These are phyloP conservation scores for Saturnispora diversa DNA, from an alignment of 805 yeast genomes.

Conservation along the genomic window DNA sequence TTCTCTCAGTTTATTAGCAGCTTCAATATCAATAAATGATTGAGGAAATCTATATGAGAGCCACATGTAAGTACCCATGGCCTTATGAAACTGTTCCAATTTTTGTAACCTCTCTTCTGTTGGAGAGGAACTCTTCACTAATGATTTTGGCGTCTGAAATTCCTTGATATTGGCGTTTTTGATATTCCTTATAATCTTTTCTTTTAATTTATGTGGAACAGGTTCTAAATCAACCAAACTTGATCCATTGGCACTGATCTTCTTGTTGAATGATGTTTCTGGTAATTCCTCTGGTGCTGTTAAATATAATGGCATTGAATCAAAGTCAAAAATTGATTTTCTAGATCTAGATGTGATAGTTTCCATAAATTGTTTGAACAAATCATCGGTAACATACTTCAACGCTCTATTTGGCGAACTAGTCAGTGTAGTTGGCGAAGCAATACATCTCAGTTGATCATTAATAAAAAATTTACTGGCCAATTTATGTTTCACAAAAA, in stretches of 20 bases:
- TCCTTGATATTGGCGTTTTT: constrained; percentile 15
- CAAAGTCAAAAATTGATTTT: constrained; percentile 46
- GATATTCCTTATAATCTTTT: constrained; percentile 13
- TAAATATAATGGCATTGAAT: constrained; percentile 26
- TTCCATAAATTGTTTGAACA: constrained; percentile 38
- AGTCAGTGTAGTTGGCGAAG: constrained; percentile 25
- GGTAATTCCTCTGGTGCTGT: constrained; percentile 18
- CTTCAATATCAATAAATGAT: constrained; percentile 64
- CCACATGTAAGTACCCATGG: constrained; percentile 72
- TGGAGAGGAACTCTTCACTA: constrained; percentile 20
- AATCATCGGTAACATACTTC: constrained; percentile 30
- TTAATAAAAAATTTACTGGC: constrained; percentile 22
- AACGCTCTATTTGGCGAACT: constrained; percentile 20
- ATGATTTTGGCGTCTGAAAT: constrained; percentile 15
- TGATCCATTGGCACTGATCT: constrained; percentile 13
- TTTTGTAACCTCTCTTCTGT: constrained; percentile 27
- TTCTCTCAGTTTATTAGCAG: constrained; percentile 62
- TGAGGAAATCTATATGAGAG: constrained; percentile 80
- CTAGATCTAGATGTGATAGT: constrained; percentile 51
- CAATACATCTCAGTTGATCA: constrained; percentile 33
- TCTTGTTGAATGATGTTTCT: constrained; percentile 11
- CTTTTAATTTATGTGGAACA: constrained; percentile 21
- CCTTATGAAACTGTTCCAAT: constrained; percentile 61
- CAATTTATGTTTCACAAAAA: constrained; percentile 22
- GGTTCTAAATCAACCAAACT: constrained; percentile 23